Conservation (phyloP, 1,139 yeast genomes). For the Yamadazyma aaseri region DNA sequence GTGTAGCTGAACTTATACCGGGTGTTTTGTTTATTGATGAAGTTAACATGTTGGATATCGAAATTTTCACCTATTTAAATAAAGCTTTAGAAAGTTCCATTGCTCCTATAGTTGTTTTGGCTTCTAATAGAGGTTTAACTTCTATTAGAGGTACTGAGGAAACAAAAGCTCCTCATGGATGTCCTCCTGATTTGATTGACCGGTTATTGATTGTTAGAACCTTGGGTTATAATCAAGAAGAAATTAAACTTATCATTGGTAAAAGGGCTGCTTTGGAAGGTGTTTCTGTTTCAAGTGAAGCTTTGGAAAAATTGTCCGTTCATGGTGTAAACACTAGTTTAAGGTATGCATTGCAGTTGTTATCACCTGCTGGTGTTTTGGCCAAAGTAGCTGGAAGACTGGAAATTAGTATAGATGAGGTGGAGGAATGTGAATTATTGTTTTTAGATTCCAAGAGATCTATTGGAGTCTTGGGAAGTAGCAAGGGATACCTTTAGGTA, state of each 20-base stretch:
- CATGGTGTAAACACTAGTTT: slow-evolving; percentile 76
- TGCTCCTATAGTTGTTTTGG: slow-evolving; percentile 93
- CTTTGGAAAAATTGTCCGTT: slow-evolving; percentile 68
- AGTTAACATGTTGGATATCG: slow-evolving; percentile 96
- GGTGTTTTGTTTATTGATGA: slow-evolving; percentile 98
- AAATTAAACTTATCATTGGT: slow-evolving; percentile 75
- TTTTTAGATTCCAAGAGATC: slow-evolving; percentile 91
- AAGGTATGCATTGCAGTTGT: slow-evolving; percentile 86
- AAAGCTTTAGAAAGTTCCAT: slow-evolving; percentile 88
- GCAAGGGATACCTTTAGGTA: slow-evolving; percentile 45
- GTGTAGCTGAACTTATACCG: slow-evolving; percentile 96
- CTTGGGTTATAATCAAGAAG: slow-evolving; percentile 79
- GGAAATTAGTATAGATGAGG: slow-evolving; percentile 67
- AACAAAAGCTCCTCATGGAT: slow-evolving; percentile 85
- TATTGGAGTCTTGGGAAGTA: slow-evolving; percentile 66
- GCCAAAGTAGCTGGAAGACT: slow-evolving; percentile 71
- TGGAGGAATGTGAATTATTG: slow-evolving; percentile 82
- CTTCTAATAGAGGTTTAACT: slow-evolving; percentile 93
- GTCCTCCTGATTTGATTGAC: slow-evolving; percentile 93
- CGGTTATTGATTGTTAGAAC: slow-evolving; percentile 90
- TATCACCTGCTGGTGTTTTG: slow-evolving; percentile 87
- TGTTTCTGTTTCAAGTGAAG: slow-evolving; percentile 60
- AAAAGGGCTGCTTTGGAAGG: slow-evolving; percentile 80
- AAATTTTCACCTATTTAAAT: slow-evolving; percentile 90
- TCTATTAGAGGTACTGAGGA: slow-evolving; percentile 91